These are phyloP conservation scores for Rhododendron ovatum DNA, from an alignment of 148 eudicot genomes.

Conservation along the genomic window DNA sequence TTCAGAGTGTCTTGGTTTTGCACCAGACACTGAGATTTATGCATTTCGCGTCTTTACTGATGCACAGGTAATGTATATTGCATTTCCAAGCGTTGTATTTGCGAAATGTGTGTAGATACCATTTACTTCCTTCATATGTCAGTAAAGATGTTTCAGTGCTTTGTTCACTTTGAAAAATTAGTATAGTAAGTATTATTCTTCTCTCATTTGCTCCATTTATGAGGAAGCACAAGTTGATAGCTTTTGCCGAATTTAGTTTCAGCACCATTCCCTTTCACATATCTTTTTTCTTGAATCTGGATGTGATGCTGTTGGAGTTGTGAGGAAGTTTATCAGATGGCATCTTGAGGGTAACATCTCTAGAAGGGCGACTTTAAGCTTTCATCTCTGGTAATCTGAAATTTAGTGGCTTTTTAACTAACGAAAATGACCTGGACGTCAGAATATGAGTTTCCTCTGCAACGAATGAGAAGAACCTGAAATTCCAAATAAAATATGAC, in stretches of 20 bases:
- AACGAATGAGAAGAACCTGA: background rate
- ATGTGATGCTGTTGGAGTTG: background rate
- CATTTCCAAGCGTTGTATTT: background rate
- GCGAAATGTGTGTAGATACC: background rate
- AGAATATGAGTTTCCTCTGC: background rate
- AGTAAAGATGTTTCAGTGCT: background rate
- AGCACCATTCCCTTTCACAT: background rate
- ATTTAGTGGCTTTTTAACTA: background rate
- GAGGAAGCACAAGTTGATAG: background rate
- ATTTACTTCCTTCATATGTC: background rate
- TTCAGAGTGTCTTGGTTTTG: slow-evolving; percentile 91
- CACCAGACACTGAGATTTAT: slow-evolving; percentile 94
- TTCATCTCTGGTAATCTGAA: background rate
- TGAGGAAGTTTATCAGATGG: background rate
- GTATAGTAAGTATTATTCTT: background rate
- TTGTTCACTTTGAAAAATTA: background rate
- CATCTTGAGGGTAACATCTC: background rate
- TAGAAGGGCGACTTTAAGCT: background rate
- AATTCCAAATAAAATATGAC: background rate
- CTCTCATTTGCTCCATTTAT: background rate
- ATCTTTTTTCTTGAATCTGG: background rate
- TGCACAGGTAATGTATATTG: slow-evolving; percentile 80
- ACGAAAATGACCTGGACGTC: background rate
- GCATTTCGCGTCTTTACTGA: slow-evolving; percentile 97
- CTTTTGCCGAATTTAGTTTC: background rate